Conservation (phyloP, 306 rosid species). For the Carpinus fangiana region DNA sequence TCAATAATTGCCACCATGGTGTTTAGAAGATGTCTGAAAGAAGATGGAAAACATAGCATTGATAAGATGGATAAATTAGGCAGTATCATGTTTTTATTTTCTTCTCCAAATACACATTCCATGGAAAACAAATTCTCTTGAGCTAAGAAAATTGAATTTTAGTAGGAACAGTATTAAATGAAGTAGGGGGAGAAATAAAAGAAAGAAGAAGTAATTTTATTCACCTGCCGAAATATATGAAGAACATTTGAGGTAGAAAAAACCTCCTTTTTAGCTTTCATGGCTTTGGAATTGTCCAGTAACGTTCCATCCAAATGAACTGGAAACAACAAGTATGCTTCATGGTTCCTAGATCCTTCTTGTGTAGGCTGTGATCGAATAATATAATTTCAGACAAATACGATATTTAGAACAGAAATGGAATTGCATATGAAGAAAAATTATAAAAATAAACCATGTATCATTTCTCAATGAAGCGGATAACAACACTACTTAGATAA, state of each 20-base stretch:
- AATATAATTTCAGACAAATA: conserved; percentile 22
- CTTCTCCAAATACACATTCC: neutral
- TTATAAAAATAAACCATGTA: too few species aligned
- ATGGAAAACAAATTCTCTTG: neutral
- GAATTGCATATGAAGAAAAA: neutral
- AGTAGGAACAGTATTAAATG: neutral
- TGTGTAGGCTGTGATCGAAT: conserved; percentile 65
- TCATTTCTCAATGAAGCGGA: too few species aligned
- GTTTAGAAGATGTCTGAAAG: neutral
- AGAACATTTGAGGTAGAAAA: conserved; percentile 88
- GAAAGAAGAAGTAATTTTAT: conserved; percentile 16
- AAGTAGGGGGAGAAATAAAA: neutral
- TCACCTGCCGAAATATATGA: conserved; percentile 88
- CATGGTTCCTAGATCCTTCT: conserved; percentile 89
- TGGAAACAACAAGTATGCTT: conserved; percentile 93
- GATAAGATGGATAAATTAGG: neutral
- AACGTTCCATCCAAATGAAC: conserved; percentile 98
- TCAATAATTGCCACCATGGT: conserved; percentile 20
- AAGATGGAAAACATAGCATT: neutral
- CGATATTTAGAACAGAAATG: neutral
- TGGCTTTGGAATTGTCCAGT: conserved; percentile 79
- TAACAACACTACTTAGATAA: neutral
- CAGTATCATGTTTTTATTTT: neutral
- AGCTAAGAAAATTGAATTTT: conserved; percentile 15
- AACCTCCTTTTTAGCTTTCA: conserved; percentile 80